Conservation (phyloP, 202 grass and related monocot species). For the Carex sylvatica region DNA sequence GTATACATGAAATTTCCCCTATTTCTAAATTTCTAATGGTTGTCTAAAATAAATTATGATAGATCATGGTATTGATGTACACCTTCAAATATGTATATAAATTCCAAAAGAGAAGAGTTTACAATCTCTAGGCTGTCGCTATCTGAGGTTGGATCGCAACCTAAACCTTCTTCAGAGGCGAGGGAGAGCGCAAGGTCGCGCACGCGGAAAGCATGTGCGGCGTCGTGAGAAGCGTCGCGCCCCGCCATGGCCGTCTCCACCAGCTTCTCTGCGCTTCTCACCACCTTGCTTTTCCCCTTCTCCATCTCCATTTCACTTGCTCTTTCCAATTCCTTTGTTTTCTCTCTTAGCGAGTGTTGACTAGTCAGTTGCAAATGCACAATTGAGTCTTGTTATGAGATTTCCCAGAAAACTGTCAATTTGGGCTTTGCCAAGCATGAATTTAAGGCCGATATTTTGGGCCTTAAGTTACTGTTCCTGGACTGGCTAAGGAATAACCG, state of each 20-base stretch:
- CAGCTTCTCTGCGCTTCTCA: constrained; percentile 61
- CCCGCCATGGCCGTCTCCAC: constrained; percentile 62
- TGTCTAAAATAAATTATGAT: neutral
- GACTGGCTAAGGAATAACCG: no score
- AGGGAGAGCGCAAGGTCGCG: constrained; percentile 91
- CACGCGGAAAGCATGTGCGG: constrained; percentile 78
- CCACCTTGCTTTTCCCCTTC: constrained; percentile 37
- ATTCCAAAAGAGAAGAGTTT: constrained; percentile 8
- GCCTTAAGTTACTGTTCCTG: no score
- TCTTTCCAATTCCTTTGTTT: no score
- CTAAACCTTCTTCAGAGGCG: constrained; percentile 58
- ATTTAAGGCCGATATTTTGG: no score
- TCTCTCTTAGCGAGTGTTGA: neutral
- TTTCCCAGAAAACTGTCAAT: no score
- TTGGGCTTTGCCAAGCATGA: no score
- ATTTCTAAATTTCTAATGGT: neutral
- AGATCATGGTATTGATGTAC: neutral
- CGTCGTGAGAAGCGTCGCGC: constrained; percentile 87
- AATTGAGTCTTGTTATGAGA: no score
- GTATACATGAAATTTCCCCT: no score
- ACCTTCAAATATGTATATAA: neutral
- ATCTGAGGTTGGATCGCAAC: constrained; percentile 13
- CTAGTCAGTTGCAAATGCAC: neutral
- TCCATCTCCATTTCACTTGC: neutral
- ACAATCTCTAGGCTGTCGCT: constrained; percentile 56